These are phyloP conservation scores for Rhizophagus sp. DNA, from an alignment of 192 early-diverging fungal species.

Conservation along the genomic window DNA sequence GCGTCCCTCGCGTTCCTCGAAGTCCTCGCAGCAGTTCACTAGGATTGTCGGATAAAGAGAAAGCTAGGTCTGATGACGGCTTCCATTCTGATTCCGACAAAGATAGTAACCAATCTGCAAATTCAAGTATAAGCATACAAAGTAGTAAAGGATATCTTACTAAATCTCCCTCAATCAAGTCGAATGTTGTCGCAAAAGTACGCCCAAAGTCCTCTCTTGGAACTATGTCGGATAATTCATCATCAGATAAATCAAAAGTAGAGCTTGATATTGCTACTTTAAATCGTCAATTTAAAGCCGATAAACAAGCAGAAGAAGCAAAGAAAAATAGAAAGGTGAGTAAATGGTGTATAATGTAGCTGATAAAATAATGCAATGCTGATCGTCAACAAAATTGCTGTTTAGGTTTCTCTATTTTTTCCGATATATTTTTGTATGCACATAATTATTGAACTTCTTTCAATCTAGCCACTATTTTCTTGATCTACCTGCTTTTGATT, in stretches of 20 bases:
- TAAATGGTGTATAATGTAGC: neutral
- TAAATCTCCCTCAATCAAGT: slow-evolving; percentile 14
- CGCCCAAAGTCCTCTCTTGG: slow-evolving; percentile 25
- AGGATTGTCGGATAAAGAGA: slow-evolving; percentile 15
- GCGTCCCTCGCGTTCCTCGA: neutral
- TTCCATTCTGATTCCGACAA: slow-evolving; percentile 31
- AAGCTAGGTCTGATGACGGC: slow-evolving; percentile 24
- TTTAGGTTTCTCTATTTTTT: neutral
- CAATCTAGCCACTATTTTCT: too few relatives aligned
- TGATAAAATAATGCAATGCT: neutral
- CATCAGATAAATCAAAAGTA: neutral
- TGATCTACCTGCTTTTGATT: too few relatives aligned
- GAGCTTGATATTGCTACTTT: neutral
- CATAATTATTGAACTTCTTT: neutral
- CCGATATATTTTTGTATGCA: neutral
- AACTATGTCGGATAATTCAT: slow-evolving; percentile 15
- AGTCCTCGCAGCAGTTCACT: neutral
- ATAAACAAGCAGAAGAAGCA: slow-evolving; percentile 25
- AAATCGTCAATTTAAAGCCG: slow-evolving; percentile 11
- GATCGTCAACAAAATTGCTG: neutral
- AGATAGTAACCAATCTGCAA: slow-evolving; percentile 25
- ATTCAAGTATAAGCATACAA: slow-evolving; percentile 23
- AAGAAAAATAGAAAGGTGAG: slow-evolving; percentile 30
- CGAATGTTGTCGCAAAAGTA: slow-evolving; percentile 9
- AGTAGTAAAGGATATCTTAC: slow-evolving; percentile 12